Evolutionary conservation across 2,329 filamentous ascomycete species (phyloP).

Genomic region (Aureobasidium namibiae): DNA sequence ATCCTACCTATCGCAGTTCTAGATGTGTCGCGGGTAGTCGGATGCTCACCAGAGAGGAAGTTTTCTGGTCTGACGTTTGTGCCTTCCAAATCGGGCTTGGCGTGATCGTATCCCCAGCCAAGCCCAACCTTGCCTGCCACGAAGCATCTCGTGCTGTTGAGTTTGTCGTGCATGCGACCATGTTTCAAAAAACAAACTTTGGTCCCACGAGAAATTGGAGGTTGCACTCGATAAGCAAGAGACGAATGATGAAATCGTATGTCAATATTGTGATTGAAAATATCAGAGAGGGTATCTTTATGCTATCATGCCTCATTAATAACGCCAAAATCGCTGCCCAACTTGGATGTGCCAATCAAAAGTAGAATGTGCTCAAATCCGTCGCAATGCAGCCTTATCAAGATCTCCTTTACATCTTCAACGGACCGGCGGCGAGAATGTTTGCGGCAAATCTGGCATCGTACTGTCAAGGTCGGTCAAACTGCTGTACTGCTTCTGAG

Average conservation of each 20-base stretch:
- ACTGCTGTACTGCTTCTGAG: slow-evolving; percentile 1
- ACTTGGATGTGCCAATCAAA: background rate
- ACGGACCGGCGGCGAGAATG: background rate
- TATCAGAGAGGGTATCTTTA: slow-evolving; percentile 5
- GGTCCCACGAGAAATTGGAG: background rate
- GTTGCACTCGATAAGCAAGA: background rate
- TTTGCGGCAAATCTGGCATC: background rate
- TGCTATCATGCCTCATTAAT: slow-evolving; percentile 6
- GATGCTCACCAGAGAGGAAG: background rate
- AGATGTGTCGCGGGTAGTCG: background rate
- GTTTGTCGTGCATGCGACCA: slow-evolving; percentile 6
- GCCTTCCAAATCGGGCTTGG: slow-evolving; percentile 1
- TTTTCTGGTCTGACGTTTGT: background rate
- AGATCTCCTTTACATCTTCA: background rate
- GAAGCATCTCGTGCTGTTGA: background rate
- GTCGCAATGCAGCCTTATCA: background rate
- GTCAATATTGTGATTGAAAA: background rate
- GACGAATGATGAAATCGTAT: background rate
- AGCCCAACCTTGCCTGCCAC: slow-evolving; percentile 1
- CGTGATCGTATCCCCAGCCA: slow-evolving; percentile 1
- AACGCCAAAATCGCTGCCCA: background rate
- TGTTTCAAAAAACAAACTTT: slow-evolving; percentile 2
- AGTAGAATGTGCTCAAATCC: background rate
- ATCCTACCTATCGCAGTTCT: background rate
- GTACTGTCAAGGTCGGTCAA: slow-evolving; percentile 7